phyloP scores from a whole-genome alignment of 768 basidiomycete species.

The Rhizopogon roseolus region DNA sequence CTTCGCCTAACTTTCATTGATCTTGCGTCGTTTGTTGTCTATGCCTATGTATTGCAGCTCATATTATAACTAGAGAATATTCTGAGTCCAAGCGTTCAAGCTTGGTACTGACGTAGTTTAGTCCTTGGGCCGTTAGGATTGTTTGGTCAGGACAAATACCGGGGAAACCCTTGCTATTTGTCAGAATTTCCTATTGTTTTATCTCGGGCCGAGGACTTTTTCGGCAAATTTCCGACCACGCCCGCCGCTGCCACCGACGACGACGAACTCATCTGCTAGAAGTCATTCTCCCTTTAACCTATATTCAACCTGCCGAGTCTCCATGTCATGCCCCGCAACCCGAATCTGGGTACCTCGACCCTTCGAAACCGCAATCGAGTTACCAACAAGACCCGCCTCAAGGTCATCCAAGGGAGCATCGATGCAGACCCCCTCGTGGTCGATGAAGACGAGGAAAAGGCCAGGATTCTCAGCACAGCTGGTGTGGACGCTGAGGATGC shows the following conservation, averaged over 20 bases:
- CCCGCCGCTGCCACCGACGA: slow-evolving; percentile 51
- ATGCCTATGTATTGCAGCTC: not conserved
- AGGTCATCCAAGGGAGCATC: slow-evolving; percentile 75
- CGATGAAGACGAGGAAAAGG: slow-evolving; percentile 86
- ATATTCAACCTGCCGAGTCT: slow-evolving; percentile 34
- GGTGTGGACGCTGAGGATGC: slow-evolving; percentile 93
- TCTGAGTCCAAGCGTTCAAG: not conserved
- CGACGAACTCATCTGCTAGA: slow-evolving; percentile 29
- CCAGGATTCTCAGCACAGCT: slow-evolving; percentile 72
- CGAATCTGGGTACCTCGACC: slow-evolving; percentile 69
- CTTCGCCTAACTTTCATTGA: not conserved
- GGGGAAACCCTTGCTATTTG: slow-evolving; percentile 20
- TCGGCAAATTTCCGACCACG: slow-evolving; percentile 59
- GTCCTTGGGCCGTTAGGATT: slow-evolving; percentile 6
- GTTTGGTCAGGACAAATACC: slow-evolving; percentile 26
- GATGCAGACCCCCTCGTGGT: slow-evolving; percentile 77
- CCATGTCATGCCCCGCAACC: slow-evolving; percentile 88
- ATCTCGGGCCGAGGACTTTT: slow-evolving; percentile 58
- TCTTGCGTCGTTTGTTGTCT: not conserved
- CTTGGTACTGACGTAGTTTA: slow-evolving; percentile 20
- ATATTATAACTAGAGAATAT: slow-evolving; percentile 4
- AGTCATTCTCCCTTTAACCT: slow-evolving; percentile 33
- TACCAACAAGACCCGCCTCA: slow-evolving; percentile 89
- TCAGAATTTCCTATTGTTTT: slow-evolving; percentile 27
- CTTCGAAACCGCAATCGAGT: slow-evolving; percentile 86